Conservation (phyloP, 352 stramenopile genomes). For the Discostella stelligera region DNA sequence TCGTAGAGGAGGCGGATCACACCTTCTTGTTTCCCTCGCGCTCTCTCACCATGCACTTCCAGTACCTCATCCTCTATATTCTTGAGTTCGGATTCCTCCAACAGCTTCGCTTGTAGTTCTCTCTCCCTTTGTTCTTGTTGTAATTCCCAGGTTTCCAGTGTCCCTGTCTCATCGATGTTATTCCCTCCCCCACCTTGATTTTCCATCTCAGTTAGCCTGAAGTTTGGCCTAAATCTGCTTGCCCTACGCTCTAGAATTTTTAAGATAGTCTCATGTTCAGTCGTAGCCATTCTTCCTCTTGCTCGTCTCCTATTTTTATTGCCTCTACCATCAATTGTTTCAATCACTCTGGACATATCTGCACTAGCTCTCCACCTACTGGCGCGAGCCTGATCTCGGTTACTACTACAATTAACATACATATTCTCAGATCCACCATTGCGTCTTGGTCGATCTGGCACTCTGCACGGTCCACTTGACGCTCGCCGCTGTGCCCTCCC, state of each 20-base stretch:
- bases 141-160: neutral
- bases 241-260: constrained; percentile 14
- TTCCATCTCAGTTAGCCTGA: neutral
- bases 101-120: neutral
- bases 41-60: constrained; percentile 13
- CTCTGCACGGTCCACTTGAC: neutral
- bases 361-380: neutral
- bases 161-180: neutral
- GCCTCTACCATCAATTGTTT: constrained; percentile 27
- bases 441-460: neutral
- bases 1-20: constrained; percentile 4
- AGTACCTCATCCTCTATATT: constrained; percentile 6
- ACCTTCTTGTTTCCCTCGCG: constrained; percentile 10
- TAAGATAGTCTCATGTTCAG: constrained; percentile 10
- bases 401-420: neutral
- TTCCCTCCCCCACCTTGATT: neutral
- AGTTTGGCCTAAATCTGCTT: neutral
- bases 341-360: constrained; percentile 18
- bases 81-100: neutral
- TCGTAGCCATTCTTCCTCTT: constrained; percentile 12
- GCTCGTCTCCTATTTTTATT: constrained; percentile 6
- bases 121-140: neutral
- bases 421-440: neutral
- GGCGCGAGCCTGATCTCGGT: neutral
- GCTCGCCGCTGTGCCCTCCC: neutral